These are phyloP conservation scores for Pulicaria dysenterica DNA, from an alignment of 129 eudicot genomes.

Conservation along the genomic window DNA sequence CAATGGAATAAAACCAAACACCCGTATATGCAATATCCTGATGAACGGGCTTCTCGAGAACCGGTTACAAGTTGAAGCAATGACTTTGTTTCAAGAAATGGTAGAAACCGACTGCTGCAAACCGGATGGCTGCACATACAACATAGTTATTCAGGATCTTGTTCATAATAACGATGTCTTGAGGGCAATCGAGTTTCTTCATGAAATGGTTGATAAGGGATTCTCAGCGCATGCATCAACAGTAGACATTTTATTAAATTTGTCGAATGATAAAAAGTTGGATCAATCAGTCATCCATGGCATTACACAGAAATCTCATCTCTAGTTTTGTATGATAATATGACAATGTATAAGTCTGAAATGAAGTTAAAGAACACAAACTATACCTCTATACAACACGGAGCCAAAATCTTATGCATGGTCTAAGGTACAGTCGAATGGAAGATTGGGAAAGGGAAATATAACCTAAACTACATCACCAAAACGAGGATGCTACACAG, in stretches of 20 bases:
- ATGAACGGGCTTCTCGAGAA: constrained; percentile 20
- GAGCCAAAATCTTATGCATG: constrained; percentile 46
- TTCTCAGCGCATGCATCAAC: constrained; percentile 31
- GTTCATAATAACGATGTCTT: not conserved
- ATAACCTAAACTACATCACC: constrained; percentile 46
- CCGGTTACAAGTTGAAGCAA: constrained; percentile 12
- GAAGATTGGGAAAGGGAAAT: constrained; percentile 23
- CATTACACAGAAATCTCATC: constrained; percentile 33
- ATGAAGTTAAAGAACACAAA: constrained; percentile 32
- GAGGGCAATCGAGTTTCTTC: constrained; percentile 25
- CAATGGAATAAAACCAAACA: constrained; percentile 17
- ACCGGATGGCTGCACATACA: constrained; percentile 29
- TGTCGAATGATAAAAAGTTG: constrained; percentile 15
- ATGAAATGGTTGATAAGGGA: constrained; percentile 33
- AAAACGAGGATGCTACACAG: constrained; percentile 42
- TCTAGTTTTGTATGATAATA: constrained; percentile 25
- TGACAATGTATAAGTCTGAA: constrained; percentile 24
- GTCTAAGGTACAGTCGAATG: constrained; percentile 42
- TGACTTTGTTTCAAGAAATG: constrained; percentile 23
- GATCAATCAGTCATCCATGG: constrained; percentile 16
- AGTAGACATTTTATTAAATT: not conserved
- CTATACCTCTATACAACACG: constrained; percentile 63
- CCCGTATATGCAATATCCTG: constrained; percentile 24
- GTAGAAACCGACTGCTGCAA: not conserved
- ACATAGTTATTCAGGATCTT: constrained; percentile 28